Conservation (phyloP, 345 rosid genomes). For the Physaria fendleri region DNA sequence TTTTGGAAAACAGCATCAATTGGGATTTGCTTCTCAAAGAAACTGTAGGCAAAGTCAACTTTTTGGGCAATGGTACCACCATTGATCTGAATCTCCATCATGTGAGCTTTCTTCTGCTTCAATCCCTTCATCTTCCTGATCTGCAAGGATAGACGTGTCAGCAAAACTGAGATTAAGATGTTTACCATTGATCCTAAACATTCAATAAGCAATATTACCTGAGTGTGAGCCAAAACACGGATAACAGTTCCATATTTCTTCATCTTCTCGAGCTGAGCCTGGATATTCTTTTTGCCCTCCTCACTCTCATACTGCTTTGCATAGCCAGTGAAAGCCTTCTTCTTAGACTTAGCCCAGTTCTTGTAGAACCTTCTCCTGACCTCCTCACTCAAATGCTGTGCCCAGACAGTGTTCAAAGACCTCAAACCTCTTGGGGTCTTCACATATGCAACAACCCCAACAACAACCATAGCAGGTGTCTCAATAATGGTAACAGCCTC, state of each 20-base stretch:
- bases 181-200: background rate
- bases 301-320: constrained; percentile 49
- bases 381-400: constrained; percentile 84
- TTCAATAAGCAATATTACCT: constrained; percentile 27
- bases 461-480: constrained; percentile 78
- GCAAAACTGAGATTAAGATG: background rate
- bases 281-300: constrained; percentile 60
- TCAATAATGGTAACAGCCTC: constrained; percentile 83
- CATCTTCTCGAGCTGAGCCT: constrained; percentile 66
- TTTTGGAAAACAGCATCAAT: constrained; percentile 75
- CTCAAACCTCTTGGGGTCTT: constrained; percentile 76
- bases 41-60: constrained; percentile 70
- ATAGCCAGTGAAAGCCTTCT: constrained; percentile 77
- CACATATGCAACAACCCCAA: constrained; percentile 79
- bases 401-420: constrained; percentile 74
- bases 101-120: constrained; percentile 88
- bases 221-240: constrained; percentile 84
- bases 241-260: constrained; percentile 68
- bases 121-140: constrained; percentile 85
- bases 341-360: constrained; percentile 85
- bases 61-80: constrained; percentile 74
- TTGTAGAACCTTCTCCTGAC: constrained; percentile 75
- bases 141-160: constrained; percentile 27
- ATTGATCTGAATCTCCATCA: constrained; percentile 86
- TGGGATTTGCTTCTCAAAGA: constrained; percentile 83